phyloP scores from a whole-genome alignment of 2,329 filamentous ascomycete genomes.

The Calonectria pteridis region DNA sequence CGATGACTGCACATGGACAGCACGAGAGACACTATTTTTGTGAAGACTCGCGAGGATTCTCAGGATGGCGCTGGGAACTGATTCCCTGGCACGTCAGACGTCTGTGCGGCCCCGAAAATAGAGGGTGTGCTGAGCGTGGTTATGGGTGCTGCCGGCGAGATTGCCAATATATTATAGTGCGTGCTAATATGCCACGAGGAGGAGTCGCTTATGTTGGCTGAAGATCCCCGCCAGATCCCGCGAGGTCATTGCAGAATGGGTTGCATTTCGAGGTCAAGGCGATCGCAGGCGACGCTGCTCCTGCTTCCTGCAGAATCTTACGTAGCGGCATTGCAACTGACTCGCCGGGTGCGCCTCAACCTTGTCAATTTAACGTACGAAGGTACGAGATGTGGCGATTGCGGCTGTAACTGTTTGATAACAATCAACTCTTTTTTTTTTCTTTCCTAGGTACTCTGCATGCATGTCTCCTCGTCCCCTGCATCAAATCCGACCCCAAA shows the following conservation, averaged over 20 bases:
- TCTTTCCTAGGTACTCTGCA: neutral
- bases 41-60: neutral
- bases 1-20: neutral
- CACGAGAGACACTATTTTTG: neutral
- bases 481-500: slow-evolving; percentile 32
- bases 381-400: neutral
- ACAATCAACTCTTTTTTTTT: neutral
- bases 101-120: neutral
- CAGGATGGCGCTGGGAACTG: neutral
- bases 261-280: neutral
- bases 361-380: slow-evolving; percentile 6
- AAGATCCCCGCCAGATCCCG: neutral
- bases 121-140: slow-evolving; percentile 19
- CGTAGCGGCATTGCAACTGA: neutral
- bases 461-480: slow-evolving; percentile 31
- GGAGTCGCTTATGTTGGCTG: slow-evolving; percentile 6
- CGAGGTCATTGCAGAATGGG: neutral
- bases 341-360: neutral
- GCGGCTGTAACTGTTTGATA: neutral
- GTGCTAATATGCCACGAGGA: slow-evolving; percentile 2
- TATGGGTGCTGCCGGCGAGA: slow-evolving; percentile 5
- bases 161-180: slow-evolving; percentile 14
- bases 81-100: neutral
- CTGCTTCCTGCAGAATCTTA: neutral
- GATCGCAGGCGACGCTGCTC: neutral